Percentiles rank a stretch among this genome's conserved stretches.
Conservation (phyloP, 345 rosid genomes). For the Rhodamnia argentea region DNA sequence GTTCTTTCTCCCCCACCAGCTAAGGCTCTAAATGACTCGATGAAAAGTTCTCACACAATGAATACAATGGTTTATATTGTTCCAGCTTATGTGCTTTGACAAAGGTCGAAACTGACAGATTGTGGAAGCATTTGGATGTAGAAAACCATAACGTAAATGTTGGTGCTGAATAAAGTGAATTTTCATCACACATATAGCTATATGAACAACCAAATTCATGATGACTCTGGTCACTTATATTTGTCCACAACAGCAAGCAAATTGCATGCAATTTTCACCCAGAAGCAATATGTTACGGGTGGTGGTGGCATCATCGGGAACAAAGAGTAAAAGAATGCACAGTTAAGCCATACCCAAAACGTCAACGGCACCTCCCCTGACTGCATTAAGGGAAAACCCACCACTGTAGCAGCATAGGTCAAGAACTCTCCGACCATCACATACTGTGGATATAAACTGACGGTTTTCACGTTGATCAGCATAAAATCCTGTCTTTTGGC, state of each 20-base stretch:
- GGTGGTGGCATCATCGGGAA: background rate
- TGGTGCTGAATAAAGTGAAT: background rate
- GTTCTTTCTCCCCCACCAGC: background rate
- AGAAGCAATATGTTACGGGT: background rate
- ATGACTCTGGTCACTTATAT: background rate
- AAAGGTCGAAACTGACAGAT: background rate
- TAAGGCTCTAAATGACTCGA: background rate
- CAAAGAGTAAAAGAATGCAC: background rate
- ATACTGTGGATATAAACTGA: constrained; percentile 57
- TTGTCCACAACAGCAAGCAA: background rate
- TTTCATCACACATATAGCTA: background rate
- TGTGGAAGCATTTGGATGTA: background rate
- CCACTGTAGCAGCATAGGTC: constrained; percentile 91
- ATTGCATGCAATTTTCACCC: background rate
- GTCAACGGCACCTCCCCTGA: constrained; percentile 53
- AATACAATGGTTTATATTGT: background rate
- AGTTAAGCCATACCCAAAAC: constrained; percentile 34
- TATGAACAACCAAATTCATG: background rate
- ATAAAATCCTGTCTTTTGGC: constrained; percentile 91
- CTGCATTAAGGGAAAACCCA: constrained; percentile 79
- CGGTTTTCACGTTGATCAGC: constrained; percentile 82
- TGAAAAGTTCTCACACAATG: background rate
- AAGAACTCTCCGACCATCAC: constrained; percentile 60
- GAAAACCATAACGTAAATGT: background rate
- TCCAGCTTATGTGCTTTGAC: background rate